Percentiles rank a stretch among this genome's conserved stretches.
These are phyloP conservation scores for Fraxinus americana DNA, from an alignment of 257 asterid species.

Conservation along the genomic window DNA sequence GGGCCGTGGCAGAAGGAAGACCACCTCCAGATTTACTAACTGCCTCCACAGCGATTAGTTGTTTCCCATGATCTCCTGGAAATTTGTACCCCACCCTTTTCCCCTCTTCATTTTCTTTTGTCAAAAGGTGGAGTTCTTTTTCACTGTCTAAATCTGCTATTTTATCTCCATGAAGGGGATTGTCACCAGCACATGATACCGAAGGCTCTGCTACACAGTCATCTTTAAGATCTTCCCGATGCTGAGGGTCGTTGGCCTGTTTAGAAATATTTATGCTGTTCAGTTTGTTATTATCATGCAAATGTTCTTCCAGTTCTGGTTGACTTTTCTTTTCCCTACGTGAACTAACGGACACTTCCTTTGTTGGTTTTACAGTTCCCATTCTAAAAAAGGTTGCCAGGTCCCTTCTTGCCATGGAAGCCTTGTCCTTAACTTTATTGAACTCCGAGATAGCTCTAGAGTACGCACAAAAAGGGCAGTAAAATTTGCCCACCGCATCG, in stretches of 20 bases:
- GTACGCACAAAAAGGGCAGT: conserved; percentile 82
- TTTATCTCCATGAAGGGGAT: conserved; percentile 33
- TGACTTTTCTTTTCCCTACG: conserved; percentile 21
- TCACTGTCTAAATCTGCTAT: conserved; percentile 19
- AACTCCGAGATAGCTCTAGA: conserved; percentile 58
- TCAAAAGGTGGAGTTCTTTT: conserved; percentile 13
- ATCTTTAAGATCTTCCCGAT: conserved; percentile 29
- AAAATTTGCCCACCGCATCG: conserved; percentile 48
- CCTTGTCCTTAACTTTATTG: conserved; percentile 46
- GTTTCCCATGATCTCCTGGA: conserved; percentile 28
- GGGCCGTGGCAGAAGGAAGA: conserved; percentile 24
- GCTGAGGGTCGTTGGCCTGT: conserved; percentile 23
- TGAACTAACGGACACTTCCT: conserved; percentile 26
- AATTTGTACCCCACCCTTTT: conserved; percentile 28
- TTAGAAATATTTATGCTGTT: conserved; percentile 32
- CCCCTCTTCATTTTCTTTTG: conserved; percentile 26
- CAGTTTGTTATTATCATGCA: conserved; percentile 21
- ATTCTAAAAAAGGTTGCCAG: conserved; percentile 46
- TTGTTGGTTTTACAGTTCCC: conserved; percentile 30
- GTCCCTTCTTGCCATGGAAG: conserved; percentile 54
- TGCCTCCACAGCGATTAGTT: conserved; percentile 26
- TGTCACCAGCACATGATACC: conserved; percentile 22
- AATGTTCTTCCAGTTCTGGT: conserved; percentile 27
- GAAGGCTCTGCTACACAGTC: conserved; percentile 37
- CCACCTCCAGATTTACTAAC: conserved; percentile 27